Base-by-base conservation (phyloP, 257 asterid species). In the Euphrasia confusa region DNA sequence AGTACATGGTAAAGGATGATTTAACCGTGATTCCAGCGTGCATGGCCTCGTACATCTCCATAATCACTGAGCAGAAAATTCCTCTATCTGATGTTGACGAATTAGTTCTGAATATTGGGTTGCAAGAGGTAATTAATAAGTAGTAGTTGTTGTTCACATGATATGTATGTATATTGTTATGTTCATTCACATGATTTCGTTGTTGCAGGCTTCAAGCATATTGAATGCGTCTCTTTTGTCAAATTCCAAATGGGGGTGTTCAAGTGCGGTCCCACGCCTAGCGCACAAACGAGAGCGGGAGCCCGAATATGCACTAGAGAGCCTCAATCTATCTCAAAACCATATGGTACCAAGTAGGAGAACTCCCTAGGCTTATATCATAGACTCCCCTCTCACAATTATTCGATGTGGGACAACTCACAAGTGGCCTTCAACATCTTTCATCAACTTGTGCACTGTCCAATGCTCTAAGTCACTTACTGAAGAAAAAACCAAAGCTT, bases 191-290 rank as follows among this genome's bases (percentile, higher is more conserved):
- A 6, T 14, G 10, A 14, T 17, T 24, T 50, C 42, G 4, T 10
- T 52, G 28, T 4, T 64, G 72, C 70, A 71, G 77, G 74, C 35
- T 8, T 68, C 54, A 5, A 48, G 57, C 45, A 71, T 75, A 59
- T 17, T 76, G 56, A 68, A 49, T 40, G 52, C 72, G 1, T 64
- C 80, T 47, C 69, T 75, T n/a, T n/a, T n/a, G n/a, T n/a, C n/a
- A n/a, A n/a, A n/a, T n/a, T n/a, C n/a, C n/a, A n/a, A n/a, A n/a
- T n/a, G n/a, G n/a, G n/a, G n/a, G n/a, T n/a, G n/a, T n/a, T n/a
- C n/a, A n/a, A n/a, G n/a, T n/a, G n/a, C n/a, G n/a, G n/a, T n/a
- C n/a, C n/a, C n/a, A n/a, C n/a, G n/a, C n/a, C n/a, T n/a, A n/a
- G n/a, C n/a, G n/a, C n/a, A n/a, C n/a, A n/a, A n/a, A n/a, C n/a